These are phyloP conservation scores for Termitomyces sp. DNA, from an alignment of 768 basidiomycete species.

Conservation along the genomic window DNA sequence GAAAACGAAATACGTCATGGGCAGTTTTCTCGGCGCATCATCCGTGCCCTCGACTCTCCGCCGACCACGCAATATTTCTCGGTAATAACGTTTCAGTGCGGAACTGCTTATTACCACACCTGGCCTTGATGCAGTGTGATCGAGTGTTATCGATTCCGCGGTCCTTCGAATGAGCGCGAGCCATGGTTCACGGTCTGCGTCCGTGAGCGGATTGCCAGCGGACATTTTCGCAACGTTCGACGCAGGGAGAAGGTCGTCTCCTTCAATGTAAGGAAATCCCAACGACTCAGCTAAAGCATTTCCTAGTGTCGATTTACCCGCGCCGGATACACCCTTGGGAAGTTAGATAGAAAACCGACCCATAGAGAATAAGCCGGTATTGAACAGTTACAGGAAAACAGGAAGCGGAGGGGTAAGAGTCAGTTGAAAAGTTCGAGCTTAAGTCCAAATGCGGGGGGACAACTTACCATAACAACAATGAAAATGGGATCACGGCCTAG, in stretches of 20 bases:
- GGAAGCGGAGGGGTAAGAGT: background rate
- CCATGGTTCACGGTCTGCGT: conserved; percentile 86
- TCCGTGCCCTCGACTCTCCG: background rate
- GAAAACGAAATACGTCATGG: conserved; percentile 78
- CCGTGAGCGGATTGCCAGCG: conserved; percentile 65
- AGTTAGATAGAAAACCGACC: background rate
- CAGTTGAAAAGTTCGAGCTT: background rate
- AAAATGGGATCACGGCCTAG: conserved; percentile 9
- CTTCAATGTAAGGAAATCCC: conserved; percentile 78
- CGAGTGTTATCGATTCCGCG: conserved; percentile 38
- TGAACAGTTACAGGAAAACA: background rate
- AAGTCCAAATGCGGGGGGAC: background rate
- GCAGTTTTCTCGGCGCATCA: background rate
- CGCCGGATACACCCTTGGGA: conserved; percentile 63
- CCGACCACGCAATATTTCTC: conserved; percentile 70
- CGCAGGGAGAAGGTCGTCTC: conserved; percentile 80
- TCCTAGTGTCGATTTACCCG: conserved; percentile 71
- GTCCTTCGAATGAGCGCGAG: conserved; percentile 63
- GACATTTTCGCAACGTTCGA: conserved; percentile 88
- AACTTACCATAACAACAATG: conserved; percentile 20
- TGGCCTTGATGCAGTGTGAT: conserved; percentile 3
- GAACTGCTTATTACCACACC: conserved; percentile 85
- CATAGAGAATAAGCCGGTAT: background rate
- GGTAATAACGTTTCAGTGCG: conserved; percentile 74
- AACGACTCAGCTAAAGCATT: conserved; percentile 52